Conservation (phyloP, 2,329 filamentous ascomycete species). For the Endocalyx cinctus region DNA sequence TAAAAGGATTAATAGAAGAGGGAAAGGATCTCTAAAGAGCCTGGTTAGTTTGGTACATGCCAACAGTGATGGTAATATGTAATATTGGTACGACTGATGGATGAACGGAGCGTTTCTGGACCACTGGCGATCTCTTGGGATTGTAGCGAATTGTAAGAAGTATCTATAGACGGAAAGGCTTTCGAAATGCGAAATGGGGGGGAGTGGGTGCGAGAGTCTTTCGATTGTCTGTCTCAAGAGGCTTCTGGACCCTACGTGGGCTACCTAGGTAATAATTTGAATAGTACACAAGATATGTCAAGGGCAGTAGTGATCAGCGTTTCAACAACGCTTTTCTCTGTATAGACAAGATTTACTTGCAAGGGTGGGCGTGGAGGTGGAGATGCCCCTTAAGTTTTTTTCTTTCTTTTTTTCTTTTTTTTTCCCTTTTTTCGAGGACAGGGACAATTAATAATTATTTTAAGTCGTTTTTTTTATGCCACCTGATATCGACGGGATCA, state of each 20-base stretch:
- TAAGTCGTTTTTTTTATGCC: background rate
- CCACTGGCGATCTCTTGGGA: conserved; percentile 20
- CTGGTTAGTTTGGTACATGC: too few species aligned
- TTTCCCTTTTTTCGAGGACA: background rate
- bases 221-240: too few species aligned
- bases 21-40: too few species aligned
- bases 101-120: conserved; percentile 21
- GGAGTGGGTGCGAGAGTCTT: conserved; percentile 7
- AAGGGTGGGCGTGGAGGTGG: conserved; percentile 2
- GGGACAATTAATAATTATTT: background rate
- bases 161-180: conserved; percentile 8
- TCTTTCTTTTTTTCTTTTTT: background rate
- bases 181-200: conserved; percentile 7
- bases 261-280: too few species aligned
- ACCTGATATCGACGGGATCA: too few species aligned
- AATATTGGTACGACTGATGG: too few species aligned
- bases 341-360: too few species aligned
- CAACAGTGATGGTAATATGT: too few species aligned
- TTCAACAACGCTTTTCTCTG: conserved; percentile 26
- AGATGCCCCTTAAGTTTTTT: too few species aligned
- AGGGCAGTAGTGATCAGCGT: conserved; percentile 26
- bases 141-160: conserved; percentile 13
- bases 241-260: conserved; percentile 25
- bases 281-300: conserved; percentile 17
- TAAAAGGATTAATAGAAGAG: too few species aligned